phyloP scores from a whole-genome alignment of 345 rosid species.

The Gossypium sturtianum region DNA sequence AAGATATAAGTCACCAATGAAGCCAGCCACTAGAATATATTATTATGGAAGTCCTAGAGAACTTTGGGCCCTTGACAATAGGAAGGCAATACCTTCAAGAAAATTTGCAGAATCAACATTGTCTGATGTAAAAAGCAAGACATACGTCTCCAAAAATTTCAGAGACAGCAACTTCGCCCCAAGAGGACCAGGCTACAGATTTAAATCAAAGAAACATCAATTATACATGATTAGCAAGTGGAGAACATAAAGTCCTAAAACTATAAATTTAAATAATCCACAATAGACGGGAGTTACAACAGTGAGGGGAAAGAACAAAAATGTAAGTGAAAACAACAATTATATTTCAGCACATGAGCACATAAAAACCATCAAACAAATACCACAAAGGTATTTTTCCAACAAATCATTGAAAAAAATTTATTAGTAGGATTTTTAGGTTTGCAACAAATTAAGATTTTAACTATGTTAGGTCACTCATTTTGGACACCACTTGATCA shows the following conservation, averaged over 20 bases:
- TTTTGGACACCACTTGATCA: neutral
- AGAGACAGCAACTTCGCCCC: conserved; percentile 71
- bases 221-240: conserved; percentile 7
- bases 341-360: neutral
- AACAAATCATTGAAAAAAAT: too few species aligned
- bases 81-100: conserved; percentile 51
- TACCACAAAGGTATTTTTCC: neutral
- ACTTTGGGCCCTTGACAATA: neutral
- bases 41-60: neutral
- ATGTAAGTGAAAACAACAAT: neutral
- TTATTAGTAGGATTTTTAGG: too few species aligned
- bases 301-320: neutral
- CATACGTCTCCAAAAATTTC: conserved; percentile 81
- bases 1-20: neutral
- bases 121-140: conserved; percentile 74
- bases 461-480: neutral
- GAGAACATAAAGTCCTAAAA: neutral
- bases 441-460: neutral
- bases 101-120: conserved; percentile 49
- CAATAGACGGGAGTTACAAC: neutral
- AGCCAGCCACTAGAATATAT: neutral
- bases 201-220: conserved; percentile 12
- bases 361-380: conserved; percentile 29
- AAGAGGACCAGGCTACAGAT: conserved; percentile 66
- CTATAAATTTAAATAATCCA: neutral